Conservation (phyloP, 2,329 filamentous ascomycete genomes). For the Mycocentrospora acerina region DNA sequence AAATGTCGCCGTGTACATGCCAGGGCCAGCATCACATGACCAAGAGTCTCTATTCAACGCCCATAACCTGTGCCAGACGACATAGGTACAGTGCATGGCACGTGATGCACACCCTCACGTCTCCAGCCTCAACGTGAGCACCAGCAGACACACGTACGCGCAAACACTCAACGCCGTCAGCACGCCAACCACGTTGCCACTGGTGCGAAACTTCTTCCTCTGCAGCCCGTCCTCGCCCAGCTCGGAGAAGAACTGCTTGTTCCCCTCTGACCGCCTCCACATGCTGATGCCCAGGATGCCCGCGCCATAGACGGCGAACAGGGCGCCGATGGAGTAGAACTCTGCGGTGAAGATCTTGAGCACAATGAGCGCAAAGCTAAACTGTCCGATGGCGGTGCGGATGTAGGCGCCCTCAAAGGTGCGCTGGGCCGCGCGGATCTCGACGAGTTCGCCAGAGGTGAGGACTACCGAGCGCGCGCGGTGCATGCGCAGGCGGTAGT, state of each 20-base stretch:
- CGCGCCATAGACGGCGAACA: slow-evolving; percentile 89
- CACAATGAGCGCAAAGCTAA: slow-evolving; percentile 91
- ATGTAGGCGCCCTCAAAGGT: slow-evolving; percentile 98
- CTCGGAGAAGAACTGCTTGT: slow-evolving; percentile 84
- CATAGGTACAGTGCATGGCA: slow-evolving; percentile 4
- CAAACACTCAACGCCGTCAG: slow-evolving; percentile 63
- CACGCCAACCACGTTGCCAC: slow-evolving; percentile 65
- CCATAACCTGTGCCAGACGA: no score
- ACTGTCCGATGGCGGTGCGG: slow-evolving; percentile 89
- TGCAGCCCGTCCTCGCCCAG: slow-evolving; percentile 61
- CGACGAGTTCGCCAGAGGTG: slow-evolving; percentile 82
- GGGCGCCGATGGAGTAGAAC: slow-evolving; percentile 94
- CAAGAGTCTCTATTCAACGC: background rate
- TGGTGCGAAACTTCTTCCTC: slow-evolving; percentile 64
- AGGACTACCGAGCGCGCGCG: slow-evolving; percentile 81
- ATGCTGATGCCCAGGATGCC: slow-evolving; percentile 80
- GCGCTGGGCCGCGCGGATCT: slow-evolving; percentile 90
- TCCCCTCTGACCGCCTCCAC: slow-evolving; percentile 56
- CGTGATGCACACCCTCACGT: slow-evolving; percentile 17
- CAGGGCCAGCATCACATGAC: no score
- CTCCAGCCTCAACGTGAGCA: slow-evolving; percentile 56
- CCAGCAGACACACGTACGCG: slow-evolving; percentile 62
- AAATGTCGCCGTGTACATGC: no score
- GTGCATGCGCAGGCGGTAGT: slow-evolving; percentile 77
- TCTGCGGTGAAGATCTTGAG: slow-evolving; percentile 96